Conservation (phyloP, 2,329 filamentous ascomycete species). For the Fusarium sterilihyphosum region DNA sequence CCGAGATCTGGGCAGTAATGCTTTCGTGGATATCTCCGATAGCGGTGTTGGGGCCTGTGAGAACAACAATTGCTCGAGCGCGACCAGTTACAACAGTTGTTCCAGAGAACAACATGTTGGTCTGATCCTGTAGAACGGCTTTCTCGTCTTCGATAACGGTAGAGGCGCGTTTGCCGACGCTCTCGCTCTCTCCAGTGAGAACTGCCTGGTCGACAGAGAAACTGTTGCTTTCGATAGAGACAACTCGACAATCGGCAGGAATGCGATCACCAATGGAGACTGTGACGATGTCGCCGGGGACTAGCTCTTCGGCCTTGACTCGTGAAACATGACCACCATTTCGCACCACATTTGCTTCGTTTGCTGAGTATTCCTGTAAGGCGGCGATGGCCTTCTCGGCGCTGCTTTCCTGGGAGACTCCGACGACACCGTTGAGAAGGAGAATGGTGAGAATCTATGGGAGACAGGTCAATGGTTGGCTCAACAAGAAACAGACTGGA, state of each 20-base stretch:
- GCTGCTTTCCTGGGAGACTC: conserved; percentile 97
- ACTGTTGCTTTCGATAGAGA: conserved; percentile 95
- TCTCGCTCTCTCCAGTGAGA: conserved; percentile 96
- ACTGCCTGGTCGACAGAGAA: conserved; percentile 98
- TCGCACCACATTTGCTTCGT: conserved; percentile 93
- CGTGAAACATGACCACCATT: conserved; percentile 79
- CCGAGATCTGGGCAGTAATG: conserved; percentile 97
- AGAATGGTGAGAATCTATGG: conserved; percentile 92
- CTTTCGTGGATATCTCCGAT: conserved; percentile 99
- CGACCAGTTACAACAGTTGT: conserved; percentile 96
- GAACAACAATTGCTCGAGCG: conserved; percentile 87
- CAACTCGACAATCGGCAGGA: conserved; percentile 90
- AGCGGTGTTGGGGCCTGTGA: conserved; percentile 89
- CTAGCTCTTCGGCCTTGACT: conserved; percentile 95
- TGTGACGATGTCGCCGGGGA: conserved; percentile 91
- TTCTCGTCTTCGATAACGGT: conserved; percentile 76
- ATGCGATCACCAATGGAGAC: conserved; percentile 92
- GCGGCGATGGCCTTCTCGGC: conserved; percentile 98
- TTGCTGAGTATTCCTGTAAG: conserved; percentile 98
- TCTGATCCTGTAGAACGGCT: conserved; percentile 96
- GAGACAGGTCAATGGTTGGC: conserved; percentile 10
- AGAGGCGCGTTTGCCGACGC: conserved; percentile 83
- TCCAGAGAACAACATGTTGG: conserved; percentile 98
- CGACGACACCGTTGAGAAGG: conserved; percentile 95
- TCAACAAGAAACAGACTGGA: not conserved